Conservation (phyloP, 352 stramenopile species). For the Globisporangium emineosum region DNA sequence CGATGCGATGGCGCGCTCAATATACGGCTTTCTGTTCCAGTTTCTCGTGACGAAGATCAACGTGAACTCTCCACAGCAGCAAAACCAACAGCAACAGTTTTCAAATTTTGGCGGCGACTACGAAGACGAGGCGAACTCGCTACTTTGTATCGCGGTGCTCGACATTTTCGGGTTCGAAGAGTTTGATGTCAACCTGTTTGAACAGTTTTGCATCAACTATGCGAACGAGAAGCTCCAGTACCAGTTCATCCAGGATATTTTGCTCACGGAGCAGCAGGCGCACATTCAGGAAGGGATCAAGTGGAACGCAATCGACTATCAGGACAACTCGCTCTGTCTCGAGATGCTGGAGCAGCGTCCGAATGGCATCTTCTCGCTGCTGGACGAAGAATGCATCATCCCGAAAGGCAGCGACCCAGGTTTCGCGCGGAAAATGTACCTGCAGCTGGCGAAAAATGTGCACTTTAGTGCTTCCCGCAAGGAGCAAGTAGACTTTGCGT, state of each 20-base stretch:
- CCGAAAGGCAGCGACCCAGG: conserved; percentile 73
- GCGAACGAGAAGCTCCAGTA: conserved; percentile 82
- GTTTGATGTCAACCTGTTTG: conserved; percentile 80
- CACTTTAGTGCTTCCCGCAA: conserved; percentile 63
- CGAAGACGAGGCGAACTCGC: conserved; percentile 11
- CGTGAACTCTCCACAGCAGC: conserved; percentile 21
- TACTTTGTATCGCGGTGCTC: conserved; percentile 74
- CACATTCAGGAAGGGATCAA: conserved; percentile 74
- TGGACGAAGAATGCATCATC: conserved; percentile 87
- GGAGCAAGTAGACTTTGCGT: conserved; percentile 66
- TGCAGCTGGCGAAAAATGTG: conserved; percentile 52
- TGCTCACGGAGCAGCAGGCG: conserved; percentile 69
- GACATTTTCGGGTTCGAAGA: conserved; percentile 92
- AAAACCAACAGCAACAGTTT: neutral
- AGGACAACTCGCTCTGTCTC: conserved; percentile 74
- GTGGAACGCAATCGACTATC: conserved; percentile 66
- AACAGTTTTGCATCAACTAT: conserved; percentile 85
- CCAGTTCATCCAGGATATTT: conserved; percentile 81
- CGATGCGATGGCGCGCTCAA: conserved; percentile 67
- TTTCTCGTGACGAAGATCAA: conserved; percentile 85
- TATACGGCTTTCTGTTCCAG: conserved; percentile 85
- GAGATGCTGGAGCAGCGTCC: conserved; percentile 85
- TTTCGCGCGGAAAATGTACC: conserved; percentile 75
- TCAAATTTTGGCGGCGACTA: conserved; percentile 8
- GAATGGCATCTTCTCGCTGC: conserved; percentile 65